Conservation (phyloP, 2,329 filamentous ascomycete genomes). For the Phyllosticta paracitricarpa region DNA sequence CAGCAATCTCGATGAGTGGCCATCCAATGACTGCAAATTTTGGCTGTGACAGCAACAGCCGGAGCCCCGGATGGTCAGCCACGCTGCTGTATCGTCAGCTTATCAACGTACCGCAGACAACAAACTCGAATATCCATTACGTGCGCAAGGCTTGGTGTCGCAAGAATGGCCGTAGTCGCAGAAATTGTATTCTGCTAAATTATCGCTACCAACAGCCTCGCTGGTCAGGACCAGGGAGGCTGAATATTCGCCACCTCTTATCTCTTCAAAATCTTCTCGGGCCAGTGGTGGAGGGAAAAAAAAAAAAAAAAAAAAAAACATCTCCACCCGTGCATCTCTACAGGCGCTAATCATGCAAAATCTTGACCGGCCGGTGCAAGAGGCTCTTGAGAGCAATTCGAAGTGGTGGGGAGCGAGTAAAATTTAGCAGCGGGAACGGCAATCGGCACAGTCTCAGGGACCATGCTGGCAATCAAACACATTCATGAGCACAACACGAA, state of each 20-base stretch:
- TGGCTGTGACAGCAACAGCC: not conserved
- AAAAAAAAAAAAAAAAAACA: not conserved
- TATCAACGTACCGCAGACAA: not conserved
- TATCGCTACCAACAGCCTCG: not conserved
- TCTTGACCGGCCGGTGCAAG: not conserved
- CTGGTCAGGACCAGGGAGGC: not conserved
- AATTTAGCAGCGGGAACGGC: not conserved
- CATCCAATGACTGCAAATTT: not conserved
- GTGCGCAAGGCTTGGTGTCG: not conserved
- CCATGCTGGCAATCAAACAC: not conserved
- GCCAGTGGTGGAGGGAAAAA: not conserved
- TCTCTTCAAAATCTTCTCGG: not conserved
- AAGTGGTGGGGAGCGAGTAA: not conserved
- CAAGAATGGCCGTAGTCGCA: not conserved
- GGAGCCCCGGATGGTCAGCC: not conserved
- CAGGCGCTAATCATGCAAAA: not conserved
- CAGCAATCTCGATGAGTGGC: not conserved
- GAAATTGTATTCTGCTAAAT: not conserved
- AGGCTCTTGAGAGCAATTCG: not conserved
- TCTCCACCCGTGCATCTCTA: not conserved
- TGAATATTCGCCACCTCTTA: not conserved
- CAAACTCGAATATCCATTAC: not conserved
- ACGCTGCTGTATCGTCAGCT: not conserved
- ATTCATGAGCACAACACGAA: not conserved
- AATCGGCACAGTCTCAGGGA: not conserved